phyloP scores from a whole-genome alignment of 805 yeast genomes.

The Brettanomyces bruxellensis region DNA sequence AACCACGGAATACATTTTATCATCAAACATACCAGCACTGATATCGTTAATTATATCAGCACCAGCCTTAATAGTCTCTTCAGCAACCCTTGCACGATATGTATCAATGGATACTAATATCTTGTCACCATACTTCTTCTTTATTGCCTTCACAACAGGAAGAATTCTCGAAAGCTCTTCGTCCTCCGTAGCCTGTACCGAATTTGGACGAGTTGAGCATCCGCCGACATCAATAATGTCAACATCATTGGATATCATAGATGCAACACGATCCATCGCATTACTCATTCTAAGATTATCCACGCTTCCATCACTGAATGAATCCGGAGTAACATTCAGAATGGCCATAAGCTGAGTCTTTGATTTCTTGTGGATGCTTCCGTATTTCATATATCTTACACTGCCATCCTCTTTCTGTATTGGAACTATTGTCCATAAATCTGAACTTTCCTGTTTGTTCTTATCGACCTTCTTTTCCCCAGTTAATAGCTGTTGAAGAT shows the following conservation, averaged over 20 bases:
- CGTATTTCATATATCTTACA: conserved; percentile 31
- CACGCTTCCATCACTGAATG: conserved; percentile 85
- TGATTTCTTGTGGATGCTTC: conserved; percentile 28
- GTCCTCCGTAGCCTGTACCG: conserved; percentile 47
- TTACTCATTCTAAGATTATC: conserved; percentile 27
- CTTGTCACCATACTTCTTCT: conserved; percentile 26
- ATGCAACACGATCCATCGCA: conserved; percentile 36
- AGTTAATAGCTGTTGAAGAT: conserved; percentile 37
- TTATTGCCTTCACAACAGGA: conserved; percentile 57
- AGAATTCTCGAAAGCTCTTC: conserved; percentile 66
- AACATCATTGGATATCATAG: conserved; percentile 53
- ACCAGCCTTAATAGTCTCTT: conserved; percentile 58
- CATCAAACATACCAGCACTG: conserved; percentile 69
- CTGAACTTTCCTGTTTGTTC: conserved; percentile 39
- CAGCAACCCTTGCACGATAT: conserved; percentile 69
- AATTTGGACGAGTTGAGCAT: conserved; percentile 85
- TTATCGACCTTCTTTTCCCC: conserved; percentile 15
- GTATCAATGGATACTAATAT: conserved; percentile 80
- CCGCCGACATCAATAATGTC: conserved; percentile 88
- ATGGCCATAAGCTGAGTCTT: conserved; percentile 80
- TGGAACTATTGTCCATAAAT: conserved; percentile 45
- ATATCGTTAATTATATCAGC: conserved; percentile 92
- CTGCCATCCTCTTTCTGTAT: conserved; percentile 12
- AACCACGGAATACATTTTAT: conserved; percentile 56
- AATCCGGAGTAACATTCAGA: conserved; percentile 86